A percentile compares a stretch with the other conserved stretches of the same genome.
These are phyloP conservation scores for Lumnitzera racemosa DNA, from an alignment of 345 rosid genomes.

Conservation along the genomic window DNA sequence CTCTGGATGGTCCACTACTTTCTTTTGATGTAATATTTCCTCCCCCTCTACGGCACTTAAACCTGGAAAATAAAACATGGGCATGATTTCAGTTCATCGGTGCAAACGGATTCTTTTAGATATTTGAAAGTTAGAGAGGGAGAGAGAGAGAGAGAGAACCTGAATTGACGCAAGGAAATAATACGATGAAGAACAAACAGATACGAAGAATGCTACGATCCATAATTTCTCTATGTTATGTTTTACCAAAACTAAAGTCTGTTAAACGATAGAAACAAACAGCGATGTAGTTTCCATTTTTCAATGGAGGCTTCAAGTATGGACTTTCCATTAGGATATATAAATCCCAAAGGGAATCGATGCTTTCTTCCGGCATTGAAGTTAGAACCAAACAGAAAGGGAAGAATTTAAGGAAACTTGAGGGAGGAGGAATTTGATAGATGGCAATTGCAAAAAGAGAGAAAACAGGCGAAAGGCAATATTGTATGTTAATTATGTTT, in stretches of 20 bases:
- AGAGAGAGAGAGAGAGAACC: constrained; percentile 28
- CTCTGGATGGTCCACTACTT: constrained; percentile 15
- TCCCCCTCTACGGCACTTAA: constrained; percentile 29
- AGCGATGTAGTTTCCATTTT: constrained; percentile 20
- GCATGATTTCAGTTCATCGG: too few species aligned
- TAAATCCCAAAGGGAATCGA: constrained; percentile 52
- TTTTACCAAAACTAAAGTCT: constrained; percentile 23
- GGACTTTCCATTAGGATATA: constrained; percentile 18
- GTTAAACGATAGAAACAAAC: constrained; percentile 28
- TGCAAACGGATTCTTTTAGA: too few species aligned
- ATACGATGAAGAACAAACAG: constrained; percentile 29
- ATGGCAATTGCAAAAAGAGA: constrained; percentile 47
- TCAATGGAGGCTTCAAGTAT: constrained; percentile 45
- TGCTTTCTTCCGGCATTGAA: constrained; percentile 79
- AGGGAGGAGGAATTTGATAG: constrained; percentile 74
- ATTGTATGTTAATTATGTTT: constrained; percentile 14
- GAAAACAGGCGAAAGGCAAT: constrained; percentile 22
- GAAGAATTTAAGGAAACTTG: constrained; percentile 95
- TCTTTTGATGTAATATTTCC: constrained; percentile 20
- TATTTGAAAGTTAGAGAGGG: not conserved
- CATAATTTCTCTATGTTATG: constrained; percentile 35
- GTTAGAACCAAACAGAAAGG: constrained; percentile 46
- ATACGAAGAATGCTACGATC: constrained; percentile 24
- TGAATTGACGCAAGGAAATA: constrained; percentile 46
- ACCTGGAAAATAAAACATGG: constrained; percentile 27